These are phyloP conservation scores for Ampelocalamus luodianensis DNA, from an alignment of 176 grass and related monocot genomes.

Conservation along the genomic window DNA sequence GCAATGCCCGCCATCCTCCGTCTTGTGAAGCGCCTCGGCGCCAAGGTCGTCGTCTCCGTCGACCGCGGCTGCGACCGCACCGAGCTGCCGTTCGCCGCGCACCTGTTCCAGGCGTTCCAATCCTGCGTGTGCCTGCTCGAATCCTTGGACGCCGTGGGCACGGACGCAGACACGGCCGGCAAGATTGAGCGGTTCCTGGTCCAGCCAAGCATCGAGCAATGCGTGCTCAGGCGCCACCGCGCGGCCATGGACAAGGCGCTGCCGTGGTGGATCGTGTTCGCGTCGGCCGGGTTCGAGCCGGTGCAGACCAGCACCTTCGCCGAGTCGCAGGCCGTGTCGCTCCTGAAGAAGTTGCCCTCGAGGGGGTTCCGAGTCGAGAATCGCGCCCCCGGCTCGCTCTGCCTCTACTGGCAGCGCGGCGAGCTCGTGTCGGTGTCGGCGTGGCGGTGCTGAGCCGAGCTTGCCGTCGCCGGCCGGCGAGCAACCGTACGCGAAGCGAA, in stretches of 20 bases:
- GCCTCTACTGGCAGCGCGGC: slow-evolving; percentile 82
- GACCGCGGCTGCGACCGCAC: slow-evolving; percentile 78
- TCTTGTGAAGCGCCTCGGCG: slow-evolving; percentile 70
- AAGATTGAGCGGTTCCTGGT: slow-evolving; percentile 80
- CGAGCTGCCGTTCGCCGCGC: slow-evolving; percentile 67
- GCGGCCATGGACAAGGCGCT: slow-evolving; percentile 43
- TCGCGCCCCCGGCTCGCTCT: slow-evolving; percentile 64
- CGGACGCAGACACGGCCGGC: slow-evolving; percentile 51
- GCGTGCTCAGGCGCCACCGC: slow-evolving; percentile 61
- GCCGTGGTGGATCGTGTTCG: slow-evolving; percentile 63
- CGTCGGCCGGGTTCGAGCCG: slow-evolving; percentile 67
- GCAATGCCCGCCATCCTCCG: slow-evolving; percentile 67
- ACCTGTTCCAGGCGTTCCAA: slow-evolving; percentile 79
- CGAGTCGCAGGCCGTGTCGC: slow-evolving; percentile 84
- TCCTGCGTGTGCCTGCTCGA: slow-evolving; percentile 73
- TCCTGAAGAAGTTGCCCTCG: slow-evolving; percentile 69
- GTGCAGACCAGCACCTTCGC: slow-evolving; percentile 76
- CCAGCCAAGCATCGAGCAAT: slow-evolving; percentile 65
- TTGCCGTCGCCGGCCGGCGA: not conserved
- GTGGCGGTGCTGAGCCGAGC: slow-evolving; percentile 71
- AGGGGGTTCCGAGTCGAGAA: slow-evolving; percentile 89
- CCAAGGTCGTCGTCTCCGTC: slow-evolving; percentile 76
- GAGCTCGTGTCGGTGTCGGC: slow-evolving; percentile 82
- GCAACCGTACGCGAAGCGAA: not conserved
- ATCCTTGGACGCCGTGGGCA: slow-evolving; percentile 70